A percentile compares a stretch with the other conserved stretches of the same genome.
phyloP scores from a whole-genome alignment of 116 monocot genomes.

The Posidonia oceanica region DNA sequence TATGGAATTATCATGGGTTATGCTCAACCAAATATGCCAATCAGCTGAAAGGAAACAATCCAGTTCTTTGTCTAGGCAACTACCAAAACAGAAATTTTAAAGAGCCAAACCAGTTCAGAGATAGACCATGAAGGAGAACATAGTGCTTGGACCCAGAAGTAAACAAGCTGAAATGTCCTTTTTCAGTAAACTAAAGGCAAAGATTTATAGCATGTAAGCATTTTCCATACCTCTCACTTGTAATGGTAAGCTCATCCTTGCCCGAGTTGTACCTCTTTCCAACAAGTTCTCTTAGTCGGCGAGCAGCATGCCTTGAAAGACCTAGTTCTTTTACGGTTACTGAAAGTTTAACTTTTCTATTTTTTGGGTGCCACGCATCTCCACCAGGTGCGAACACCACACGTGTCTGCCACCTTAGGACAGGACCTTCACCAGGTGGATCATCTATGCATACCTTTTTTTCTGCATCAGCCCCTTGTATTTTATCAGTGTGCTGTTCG shows the following conservation, averaged over 20 bases:
- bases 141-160: too few relatives aligned
- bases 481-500: slow-evolving; percentile 38
- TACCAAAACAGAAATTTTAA: too few relatives aligned
- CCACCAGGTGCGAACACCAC: slow-evolving; percentile 88
- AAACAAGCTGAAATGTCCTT: too few relatives aligned
- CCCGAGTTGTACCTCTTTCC: slow-evolving; percentile 89
- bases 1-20: too few relatives aligned
- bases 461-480: slow-evolving; percentile 17
- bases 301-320: slow-evolving; percentile 58
- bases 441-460: slow-evolving; percentile 50
- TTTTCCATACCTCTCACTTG: slow-evolving; percentile 80
- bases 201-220: not conserved
- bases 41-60: too few relatives aligned
- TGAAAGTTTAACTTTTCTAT: slow-evolving; percentile 85
- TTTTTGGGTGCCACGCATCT: slow-evolving; percentile 94
- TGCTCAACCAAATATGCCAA: too few relatives aligned
- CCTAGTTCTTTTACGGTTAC: slow-evolving; percentile 90
- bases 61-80: too few relatives aligned
- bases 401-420: slow-evolving; percentile 87
- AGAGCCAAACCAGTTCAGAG: too few relatives aligned
- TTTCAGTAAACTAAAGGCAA: too few relatives aligned
- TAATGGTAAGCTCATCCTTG: slow-evolving; percentile 94
- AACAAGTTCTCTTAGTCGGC: slow-evolving; percentile 69
- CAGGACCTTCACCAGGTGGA: slow-evolving; percentile 93
- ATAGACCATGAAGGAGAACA: too few relatives aligned